These are phyloP conservation scores for Microdochium trichocladiopsis DNA, from an alignment of 2,329 filamentous ascomycete genomes.

Conservation along the genomic window DNA sequence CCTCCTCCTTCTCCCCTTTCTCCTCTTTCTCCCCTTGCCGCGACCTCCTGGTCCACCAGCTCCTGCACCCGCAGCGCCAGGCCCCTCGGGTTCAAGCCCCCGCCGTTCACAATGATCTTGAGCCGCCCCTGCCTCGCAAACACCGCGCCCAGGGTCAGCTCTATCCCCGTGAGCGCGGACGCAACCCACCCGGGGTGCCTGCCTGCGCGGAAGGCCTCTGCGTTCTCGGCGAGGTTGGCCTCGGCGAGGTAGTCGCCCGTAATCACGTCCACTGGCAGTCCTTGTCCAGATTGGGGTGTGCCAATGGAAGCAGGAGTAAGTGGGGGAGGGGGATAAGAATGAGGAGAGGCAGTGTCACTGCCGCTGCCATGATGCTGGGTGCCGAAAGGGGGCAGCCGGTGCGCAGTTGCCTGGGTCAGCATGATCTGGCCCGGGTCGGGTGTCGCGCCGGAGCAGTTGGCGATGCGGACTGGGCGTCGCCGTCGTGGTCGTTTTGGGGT, in stretches of 20 bases:
- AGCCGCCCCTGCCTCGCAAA: conserved; percentile 27
- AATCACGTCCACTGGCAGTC: conserved; percentile 3
- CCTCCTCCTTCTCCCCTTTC: neutral
- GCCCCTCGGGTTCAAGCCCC: conserved; percentile 41
- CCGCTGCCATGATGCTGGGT: no score
- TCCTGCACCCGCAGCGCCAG: conserved; percentile 22
- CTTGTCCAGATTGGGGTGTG: conserved; percentile 30
- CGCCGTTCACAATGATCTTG: conserved; percentile 44
- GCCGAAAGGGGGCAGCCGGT: no score
- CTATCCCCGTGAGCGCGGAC: conserved; percentile 12
- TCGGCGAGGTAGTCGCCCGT: conserved; percentile 8
- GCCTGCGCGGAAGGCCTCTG: conserved; percentile 11
- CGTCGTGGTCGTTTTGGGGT: neutral
- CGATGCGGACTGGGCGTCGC: neutral
- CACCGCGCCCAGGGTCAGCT: conserved; percentile 5
- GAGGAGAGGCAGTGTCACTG: no score
- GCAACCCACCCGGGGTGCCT: conserved; percentile 14
- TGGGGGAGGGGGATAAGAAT: no score
- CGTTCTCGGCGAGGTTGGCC: conserved; percentile 10
- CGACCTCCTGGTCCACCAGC: neutral
- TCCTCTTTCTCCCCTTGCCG: neutral
- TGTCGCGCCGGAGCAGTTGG: conserved; percentile 35
- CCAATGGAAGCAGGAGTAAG: no score
- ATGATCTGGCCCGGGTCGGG: conserved; percentile 68
- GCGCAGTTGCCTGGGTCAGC: conserved; percentile 58